These are phyloP conservation scores for Penicillium daleae DNA, from an alignment of 495 filamentous ascomycete genomes.

Conservation along the genomic window DNA sequence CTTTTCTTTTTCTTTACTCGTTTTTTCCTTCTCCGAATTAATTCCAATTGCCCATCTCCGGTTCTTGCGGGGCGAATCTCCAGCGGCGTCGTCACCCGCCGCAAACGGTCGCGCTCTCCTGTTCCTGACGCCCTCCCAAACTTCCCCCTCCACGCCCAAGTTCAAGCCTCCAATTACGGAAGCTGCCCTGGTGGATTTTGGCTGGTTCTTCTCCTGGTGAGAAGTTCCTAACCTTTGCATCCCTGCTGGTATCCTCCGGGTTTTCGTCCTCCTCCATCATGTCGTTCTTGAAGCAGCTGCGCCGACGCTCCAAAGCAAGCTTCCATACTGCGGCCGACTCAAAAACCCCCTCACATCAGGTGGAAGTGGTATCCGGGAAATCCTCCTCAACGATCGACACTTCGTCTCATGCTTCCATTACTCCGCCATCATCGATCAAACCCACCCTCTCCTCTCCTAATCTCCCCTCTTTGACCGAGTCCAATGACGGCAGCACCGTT, in stretches of 20 bases:
- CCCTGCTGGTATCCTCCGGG: background rate
- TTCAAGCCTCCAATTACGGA: conserved; percentile 15
- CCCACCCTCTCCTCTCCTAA: conserved; percentile 57
- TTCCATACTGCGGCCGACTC: conserved; percentile 59
- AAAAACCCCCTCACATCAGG: conserved; percentile 56
- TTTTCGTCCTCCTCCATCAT: conserved; percentile 31
- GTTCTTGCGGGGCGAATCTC: conserved; percentile 28
- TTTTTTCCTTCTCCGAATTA: conserved; percentile 9
- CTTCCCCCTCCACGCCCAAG: background rate
- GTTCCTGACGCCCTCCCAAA: conserved; percentile 21
- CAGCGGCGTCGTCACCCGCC: conserved; percentile 36
- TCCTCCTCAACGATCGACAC: conserved; percentile 70
- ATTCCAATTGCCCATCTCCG: conserved; percentile 13
- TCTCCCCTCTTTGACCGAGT: conserved; percentile 56
- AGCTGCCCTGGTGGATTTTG: conserved; percentile 17
- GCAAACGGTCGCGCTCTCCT: conserved; percentile 46
- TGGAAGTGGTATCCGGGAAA: conserved; percentile 54
- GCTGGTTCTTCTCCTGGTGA: conserved; percentile 18
- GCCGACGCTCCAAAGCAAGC: conserved; percentile 71
- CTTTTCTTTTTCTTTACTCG: conserved; percentile 9
- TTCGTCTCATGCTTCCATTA: conserved; percentile 55
- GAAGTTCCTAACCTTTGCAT: conserved; percentile 16
- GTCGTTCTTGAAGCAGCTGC: conserved; percentile 78
- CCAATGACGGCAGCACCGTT: conserved; percentile 32
- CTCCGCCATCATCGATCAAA: conserved; percentile 63